These are phyloP conservation scores for Cystobasidium ongulense DNA, from an alignment of 768 basidiomycete species.

Conservation along the genomic window DNA sequence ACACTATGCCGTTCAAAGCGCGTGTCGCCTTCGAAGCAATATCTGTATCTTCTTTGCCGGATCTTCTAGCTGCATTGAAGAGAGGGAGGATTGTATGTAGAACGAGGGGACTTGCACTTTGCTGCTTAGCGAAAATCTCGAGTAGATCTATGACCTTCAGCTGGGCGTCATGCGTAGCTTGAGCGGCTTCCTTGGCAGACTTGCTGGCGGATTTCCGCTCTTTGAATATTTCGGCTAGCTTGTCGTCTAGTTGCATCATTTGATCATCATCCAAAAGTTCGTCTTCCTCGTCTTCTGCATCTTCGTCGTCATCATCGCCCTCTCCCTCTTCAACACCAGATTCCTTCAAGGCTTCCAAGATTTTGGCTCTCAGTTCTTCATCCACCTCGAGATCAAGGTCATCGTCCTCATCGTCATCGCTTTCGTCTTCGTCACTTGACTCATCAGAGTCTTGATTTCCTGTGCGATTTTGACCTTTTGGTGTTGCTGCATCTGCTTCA, in stretches of 20 bases:
- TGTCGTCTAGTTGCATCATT: slow-evolving; percentile 93
- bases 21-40: slow-evolving; percentile 4
- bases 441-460: slow-evolving; percentile 11
- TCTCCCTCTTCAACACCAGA: slow-evolving; percentile 52
- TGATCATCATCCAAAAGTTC: slow-evolving; percentile 84
- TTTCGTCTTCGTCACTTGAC: slow-evolving; percentile 36
- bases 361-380: slow-evolving; percentile 58
- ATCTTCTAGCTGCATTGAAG: slow-evolving; percentile 55
- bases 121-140: slow-evolving; percentile 70
- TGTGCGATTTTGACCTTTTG: background rate
- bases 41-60: slow-evolving; percentile 11
- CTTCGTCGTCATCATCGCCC: slow-evolving; percentile 54
- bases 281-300: slow-evolving; percentile 49
- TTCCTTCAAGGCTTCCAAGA: slow-evolving; percentile 48
- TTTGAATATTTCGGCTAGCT: slow-evolving; percentile 78
- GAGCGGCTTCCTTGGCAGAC: slow-evolving; percentile 63
- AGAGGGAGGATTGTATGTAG: slow-evolving; percentile 66
- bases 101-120: slow-evolving; percentile 63
- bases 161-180: slow-evolving; percentile 91
- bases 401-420: slow-evolving; percentile 44
- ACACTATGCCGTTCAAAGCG: slow-evolving; percentile 7
- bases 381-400: slow-evolving; percentile 46
- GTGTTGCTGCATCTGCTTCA: slow-evolving; percentile 48
- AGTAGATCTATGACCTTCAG: slow-evolving; percentile 91
- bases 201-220: slow-evolving; percentile 58